Base-by-base conservation (phyloP, 148 eudicot species). In the Silene uniflora region DNA sequence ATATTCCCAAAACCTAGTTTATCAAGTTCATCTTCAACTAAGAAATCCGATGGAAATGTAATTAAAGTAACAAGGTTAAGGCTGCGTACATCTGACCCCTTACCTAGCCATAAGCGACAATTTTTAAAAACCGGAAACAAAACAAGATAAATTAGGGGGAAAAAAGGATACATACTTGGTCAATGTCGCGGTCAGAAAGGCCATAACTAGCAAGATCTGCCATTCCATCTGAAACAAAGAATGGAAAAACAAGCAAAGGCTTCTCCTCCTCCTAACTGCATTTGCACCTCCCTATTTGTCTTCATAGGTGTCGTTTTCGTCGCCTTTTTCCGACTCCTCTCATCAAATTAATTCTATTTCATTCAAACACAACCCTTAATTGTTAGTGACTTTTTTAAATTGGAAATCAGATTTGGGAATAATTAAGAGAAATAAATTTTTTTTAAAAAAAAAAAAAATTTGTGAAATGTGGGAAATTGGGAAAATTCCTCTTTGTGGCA, bases 171-270 rank as follows among this genome's bases (percentile, higher is more conserved):
- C 4, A 18, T 58, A 92, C 98, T 85, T 89, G 98, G 49, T 93
- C 91, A 79, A 86, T 75, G 77, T 90, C 93, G 67, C 93, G 96
- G 81, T 90, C 95, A 68, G 87, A 86, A 79, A 83, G 86, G 77
- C 75, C 97, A 86, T 84, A 86, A 79, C 85, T 87, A 91, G 81
- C 80, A 83, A 77, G 96, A 93, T 93, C 91, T 89, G 93, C 98
- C 98, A 93, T 93, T 91, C 98, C 98, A 93, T 93, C 84, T 90
- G 92, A 87, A 84, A 79, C 78, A 82, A 69, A 58, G 77, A 73
- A 59, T 66, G 69, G 85, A 76, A 81, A 78, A 60, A 79, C 69
- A 67, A 61, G 27, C 82, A 71, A 75, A 71, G 63, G 29, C 56
- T 12, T 55, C 13, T 21, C 49, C 77, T 17, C 52, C 35, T 11